Conservation (phyloP, 2,329 filamentous ascomycete species). For the Drechslerella dactyloides region DNA sequence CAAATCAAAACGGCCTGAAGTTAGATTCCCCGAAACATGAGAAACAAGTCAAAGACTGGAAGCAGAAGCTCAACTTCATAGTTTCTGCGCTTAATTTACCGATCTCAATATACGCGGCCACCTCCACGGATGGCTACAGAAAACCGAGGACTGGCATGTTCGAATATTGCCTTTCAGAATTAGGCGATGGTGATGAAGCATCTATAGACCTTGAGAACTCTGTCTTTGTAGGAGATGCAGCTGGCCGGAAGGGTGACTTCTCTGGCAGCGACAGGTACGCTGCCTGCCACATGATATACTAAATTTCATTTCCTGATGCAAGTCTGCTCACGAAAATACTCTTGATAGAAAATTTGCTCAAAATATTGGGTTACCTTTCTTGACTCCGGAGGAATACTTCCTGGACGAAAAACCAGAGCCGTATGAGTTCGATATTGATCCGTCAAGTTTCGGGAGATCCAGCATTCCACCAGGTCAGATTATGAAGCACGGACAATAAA, state of each 20-base stretch:
- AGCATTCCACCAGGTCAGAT: conserved; percentile 23
- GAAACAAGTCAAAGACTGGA: conserved; percentile 77
- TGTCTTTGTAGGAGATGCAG: conserved; percentile 89
- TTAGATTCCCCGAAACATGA: conserved; percentile 73
- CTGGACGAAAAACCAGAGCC: conserved; percentile 70
- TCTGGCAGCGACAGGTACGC: conserved; percentile 52
- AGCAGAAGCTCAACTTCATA: conserved; percentile 63
- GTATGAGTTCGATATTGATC: conserved; percentile 75
- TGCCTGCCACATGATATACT: neutral
- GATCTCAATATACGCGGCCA: conserved; percentile 82
- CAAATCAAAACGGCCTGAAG: conserved; percentile 85
- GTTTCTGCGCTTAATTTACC: conserved; percentile 75
- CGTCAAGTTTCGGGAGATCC: conserved; percentile 60
- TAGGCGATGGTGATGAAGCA: conserved; percentile 65
- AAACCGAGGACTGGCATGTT: conserved; percentile 93
- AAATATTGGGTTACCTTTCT: conserved; percentile 80
- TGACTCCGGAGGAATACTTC: conserved; percentile 93
- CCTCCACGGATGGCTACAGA: conserved; percentile 74
- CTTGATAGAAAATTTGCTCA: conserved; percentile 75
- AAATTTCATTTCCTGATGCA: conserved; percentile 57
- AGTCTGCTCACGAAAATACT: neutral
- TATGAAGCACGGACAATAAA: no score
- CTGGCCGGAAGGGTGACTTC: conserved; percentile 61
- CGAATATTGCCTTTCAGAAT: conserved; percentile 67
- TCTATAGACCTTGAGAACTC: conserved; percentile 73